Evolutionary conservation across 495 filamentous ascomycete genomes (phyloP).

Genomic region (Xylaria longipes): DNA sequence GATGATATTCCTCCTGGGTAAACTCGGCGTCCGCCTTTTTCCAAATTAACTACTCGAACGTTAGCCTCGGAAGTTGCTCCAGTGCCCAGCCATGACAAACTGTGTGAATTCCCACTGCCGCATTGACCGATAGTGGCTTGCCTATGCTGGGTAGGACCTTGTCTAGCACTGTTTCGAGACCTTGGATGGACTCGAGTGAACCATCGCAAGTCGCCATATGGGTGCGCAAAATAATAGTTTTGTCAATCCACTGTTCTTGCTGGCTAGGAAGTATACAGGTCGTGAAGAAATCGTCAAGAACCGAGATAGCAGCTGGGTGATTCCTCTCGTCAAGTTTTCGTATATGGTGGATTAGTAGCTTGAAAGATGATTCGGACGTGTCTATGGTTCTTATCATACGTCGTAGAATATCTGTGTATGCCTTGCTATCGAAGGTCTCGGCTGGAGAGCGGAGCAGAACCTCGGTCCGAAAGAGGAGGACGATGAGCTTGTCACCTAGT

Average conservation of each 20-base stretch:
- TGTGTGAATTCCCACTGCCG: slow-evolving; percentile 73
- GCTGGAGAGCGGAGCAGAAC: slow-evolving; percentile 55
- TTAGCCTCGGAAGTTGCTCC: slow-evolving; percentile 13
- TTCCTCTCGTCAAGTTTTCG: slow-evolving; percentile 66
- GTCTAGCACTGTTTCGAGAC: slow-evolving; percentile 33
- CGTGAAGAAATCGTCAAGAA: slow-evolving; percentile 66
- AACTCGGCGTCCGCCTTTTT: slow-evolving; percentile 69
- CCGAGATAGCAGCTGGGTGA: slow-evolving; percentile 53
- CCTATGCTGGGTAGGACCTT: slow-evolving; percentile 30
- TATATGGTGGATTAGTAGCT: slow-evolving; percentile 72
- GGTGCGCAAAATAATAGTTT: slow-evolving; percentile 33
- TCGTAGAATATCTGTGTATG: slow-evolving; percentile 58
- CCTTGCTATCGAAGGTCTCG: slow-evolving; percentile 53
- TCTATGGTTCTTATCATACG: slow-evolving; percentile 63
- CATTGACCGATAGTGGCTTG: slow-evolving; percentile 55
- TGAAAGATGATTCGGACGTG: slow-evolving; percentile 68
- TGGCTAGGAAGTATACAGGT: slow-evolving; percentile 44
- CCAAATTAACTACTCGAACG: slow-evolving; percentile 70
- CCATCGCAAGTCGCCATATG: slow-evolving; percentile 36
- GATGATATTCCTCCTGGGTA: slow-evolving; percentile 56
- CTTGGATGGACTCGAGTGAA: slow-evolving; percentile 33
- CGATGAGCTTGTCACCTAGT: slow-evolving; percentile 65
- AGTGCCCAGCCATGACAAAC: slow-evolving; percentile 48
- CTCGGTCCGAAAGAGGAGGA: slow-evolving; percentile 75
- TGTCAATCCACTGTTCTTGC: slow-evolving; percentile 37